These are phyloP conservation scores for Byssochlamys sp. DNA, from an alignment of 2,329 filamentous ascomycete genomes.

Conservation along the genomic window DNA sequence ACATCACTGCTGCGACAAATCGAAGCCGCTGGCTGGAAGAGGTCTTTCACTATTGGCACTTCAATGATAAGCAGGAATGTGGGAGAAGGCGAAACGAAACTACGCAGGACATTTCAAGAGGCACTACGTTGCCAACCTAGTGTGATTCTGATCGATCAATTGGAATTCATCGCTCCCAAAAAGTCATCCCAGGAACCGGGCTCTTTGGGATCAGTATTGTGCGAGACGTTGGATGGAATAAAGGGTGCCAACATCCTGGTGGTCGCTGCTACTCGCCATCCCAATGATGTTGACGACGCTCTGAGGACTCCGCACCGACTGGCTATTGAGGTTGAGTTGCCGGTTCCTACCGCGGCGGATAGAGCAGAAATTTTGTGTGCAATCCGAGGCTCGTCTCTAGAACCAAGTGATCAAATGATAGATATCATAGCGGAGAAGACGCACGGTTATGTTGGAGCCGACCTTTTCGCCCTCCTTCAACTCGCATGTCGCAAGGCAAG, in stretches of 20 bases:
- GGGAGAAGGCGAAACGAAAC: conserved; percentile 41
- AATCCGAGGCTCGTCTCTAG: conserved; percentile 41
- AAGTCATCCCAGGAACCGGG: conserved; percentile 38
- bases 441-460: conserved; percentile 75
- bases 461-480: conserved; percentile 58
- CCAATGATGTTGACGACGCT: conserved; percentile 60
- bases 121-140: conserved; percentile 62
- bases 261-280: conserved; percentile 63
- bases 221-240: conserved; percentile 26
- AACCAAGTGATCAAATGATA: conserved; percentile 45
- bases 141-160: conserved; percentile 67
- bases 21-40: conserved; percentile 59
- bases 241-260: conserved; percentile 55
- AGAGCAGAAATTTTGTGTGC: conserved; percentile 65
- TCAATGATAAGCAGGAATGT: conserved; percentile 25
- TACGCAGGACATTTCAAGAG: conserved; percentile 61
- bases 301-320: conserved; percentile 60
- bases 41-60: conserved; percentile 45
- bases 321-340: conserved; percentile 58
- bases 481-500: conserved; percentile 39
- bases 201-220: conserved; percentile 32
- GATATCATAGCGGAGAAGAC: conserved; percentile 60
- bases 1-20: conserved; percentile 62
- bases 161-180: conserved; percentile 61
- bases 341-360: conserved; percentile 62